Percentiles rank a stretch among this genome's conserved stretches.
Conservation (phyloP, 2,329 filamentous ascomycete genomes). For the Calonectria ilicicola region DNA sequence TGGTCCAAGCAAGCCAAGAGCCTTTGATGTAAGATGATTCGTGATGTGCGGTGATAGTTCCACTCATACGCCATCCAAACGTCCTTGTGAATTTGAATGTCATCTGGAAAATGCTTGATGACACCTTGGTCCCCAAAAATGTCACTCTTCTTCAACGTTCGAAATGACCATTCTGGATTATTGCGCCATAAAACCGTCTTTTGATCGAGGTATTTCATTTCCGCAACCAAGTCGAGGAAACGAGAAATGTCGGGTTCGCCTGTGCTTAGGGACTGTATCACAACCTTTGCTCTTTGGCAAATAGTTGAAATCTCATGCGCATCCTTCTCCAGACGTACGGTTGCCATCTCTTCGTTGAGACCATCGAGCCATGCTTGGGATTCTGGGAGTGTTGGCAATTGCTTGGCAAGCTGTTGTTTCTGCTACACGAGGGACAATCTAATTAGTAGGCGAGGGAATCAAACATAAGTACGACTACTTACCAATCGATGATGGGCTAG, state of each 20-base stretch:
- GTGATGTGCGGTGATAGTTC: conserved; percentile 54
- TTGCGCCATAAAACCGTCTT: conserved; percentile 46
- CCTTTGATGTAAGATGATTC: conserved; percentile 52
- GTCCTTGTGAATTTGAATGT: conserved; percentile 51
- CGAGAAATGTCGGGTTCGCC: not conserved
- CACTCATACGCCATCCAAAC: conserved; percentile 56
- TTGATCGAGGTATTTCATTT: conserved; percentile 47
- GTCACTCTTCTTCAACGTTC: conserved; percentile 33
- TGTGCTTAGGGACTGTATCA: conserved; percentile 35
- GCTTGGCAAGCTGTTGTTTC: conserved; percentile 51
- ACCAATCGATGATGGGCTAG: conserved; percentile 53
- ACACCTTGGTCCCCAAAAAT: conserved; percentile 16
- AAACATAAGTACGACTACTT: not conserved
- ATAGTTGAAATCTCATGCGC: conserved; percentile 27
- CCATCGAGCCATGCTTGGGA: conserved; percentile 45
- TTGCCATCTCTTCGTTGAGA: conserved; percentile 42
- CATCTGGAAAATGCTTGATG: conserved; percentile 32
- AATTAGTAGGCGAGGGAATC: not conserved
- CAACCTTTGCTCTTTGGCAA: conserved; percentile 46
- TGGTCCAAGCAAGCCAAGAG: conserved; percentile 45
- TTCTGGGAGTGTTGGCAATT: conserved; percentile 43
- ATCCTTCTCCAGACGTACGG: conserved; percentile 34
- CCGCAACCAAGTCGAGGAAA: conserved; percentile 43
- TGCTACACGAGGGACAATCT: conserved; percentile 29
- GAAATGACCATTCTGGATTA: conserved; percentile 49